Percentiles rank a stretch among this genome's conserved stretches.
phyloP scores from a whole-genome alignment of 75 land plant genomes.

The Larix kaempferi region DNA sequence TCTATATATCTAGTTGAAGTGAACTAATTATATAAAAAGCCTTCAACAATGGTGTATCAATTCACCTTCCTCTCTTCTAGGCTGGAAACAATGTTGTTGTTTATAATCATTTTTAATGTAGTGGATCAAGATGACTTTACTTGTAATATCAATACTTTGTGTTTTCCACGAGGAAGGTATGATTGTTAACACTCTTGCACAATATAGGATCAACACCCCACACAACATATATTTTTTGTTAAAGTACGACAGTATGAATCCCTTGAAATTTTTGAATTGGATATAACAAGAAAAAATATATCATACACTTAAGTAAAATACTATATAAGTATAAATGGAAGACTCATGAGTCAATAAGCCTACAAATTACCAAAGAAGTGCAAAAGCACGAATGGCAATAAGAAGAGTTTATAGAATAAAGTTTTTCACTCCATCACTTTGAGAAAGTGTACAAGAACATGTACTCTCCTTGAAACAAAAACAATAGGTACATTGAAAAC shows the following conservation, averaged over 20 bases:
- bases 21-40: no score
- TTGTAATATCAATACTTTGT: not conserved
- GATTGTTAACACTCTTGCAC: not conserved
- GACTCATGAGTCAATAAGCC: not conserved
- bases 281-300: not conserved
- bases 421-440: not conserved
- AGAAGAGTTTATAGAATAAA: not conserved
- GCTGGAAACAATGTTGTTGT: no score
- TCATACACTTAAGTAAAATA: not conserved
- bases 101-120: no score
- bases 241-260: not conserved
- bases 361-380: not conserved
- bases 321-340: not conserved
- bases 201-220: not conserved
- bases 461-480: slow-evolving; percentile 7
- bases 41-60: no score
- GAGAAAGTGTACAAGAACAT: not conserved
- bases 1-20: no score
- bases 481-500: not conserved
- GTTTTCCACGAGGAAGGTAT: not conserved
- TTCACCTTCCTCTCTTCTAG: no score
- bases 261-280: not conserved
- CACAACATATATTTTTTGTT: not conserved
- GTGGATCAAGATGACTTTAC: not conserved
- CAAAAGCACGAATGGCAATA: not conserved